Conservation (phyloP, 2,329 filamentous ascomycete species). For the Microcyclosporella mali region DNA sequence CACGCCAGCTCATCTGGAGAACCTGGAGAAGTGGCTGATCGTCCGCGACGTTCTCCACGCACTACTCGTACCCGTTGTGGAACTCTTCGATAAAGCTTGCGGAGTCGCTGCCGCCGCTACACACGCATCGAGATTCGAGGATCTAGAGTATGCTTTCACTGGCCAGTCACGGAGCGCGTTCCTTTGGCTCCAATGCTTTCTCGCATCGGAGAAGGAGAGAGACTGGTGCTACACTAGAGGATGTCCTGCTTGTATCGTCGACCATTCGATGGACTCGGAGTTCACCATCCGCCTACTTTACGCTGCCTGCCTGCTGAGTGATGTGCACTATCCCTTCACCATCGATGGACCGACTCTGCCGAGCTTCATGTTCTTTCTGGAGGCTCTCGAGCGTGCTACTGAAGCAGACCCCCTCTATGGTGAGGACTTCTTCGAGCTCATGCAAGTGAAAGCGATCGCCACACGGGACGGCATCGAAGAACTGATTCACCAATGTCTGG, state of each 20-base stretch:
- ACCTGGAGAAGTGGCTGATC: slow-evolving; percentile 41
- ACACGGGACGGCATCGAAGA: slow-evolving; percentile 41
- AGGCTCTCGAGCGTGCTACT: slow-evolving; percentile 37
- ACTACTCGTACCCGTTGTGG: slow-evolving; percentile 52
- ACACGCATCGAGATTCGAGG: slow-evolving; percentile 43
- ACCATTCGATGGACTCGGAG: slow-evolving; percentile 41
- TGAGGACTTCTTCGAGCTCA: slow-evolving; percentile 38
- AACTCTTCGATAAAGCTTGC: slow-evolving; percentile 51
- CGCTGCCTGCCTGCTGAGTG: slow-evolving; percentile 43
- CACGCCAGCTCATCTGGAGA: slow-evolving; percentile 26
- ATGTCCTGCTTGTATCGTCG: slow-evolving; percentile 47
- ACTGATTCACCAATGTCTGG: slow-evolving; percentile 43
- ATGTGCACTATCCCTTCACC: slow-evolving; percentile 33
- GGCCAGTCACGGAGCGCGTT: slow-evolving; percentile 53
- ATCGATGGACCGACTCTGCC: slow-evolving; percentile 31
- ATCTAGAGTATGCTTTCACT: slow-evolving; percentile 53
- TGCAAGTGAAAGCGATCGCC: slow-evolving; percentile 39
- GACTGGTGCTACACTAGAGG: slow-evolving; percentile 53
- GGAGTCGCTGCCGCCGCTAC: slow-evolving; percentile 47
- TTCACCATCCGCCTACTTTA: slow-evolving; percentile 43
- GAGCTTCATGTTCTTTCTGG: slow-evolving; percentile 37
- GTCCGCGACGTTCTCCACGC: slow-evolving; percentile 56
- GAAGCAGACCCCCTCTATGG: slow-evolving; percentile 41
- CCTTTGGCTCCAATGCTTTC: slow-evolving; percentile 54
- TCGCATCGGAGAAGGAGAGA: slow-evolving; percentile 45